Conservation (phyloP, 2,329 filamentous ascomycete species). For the Metarhizium anisopliae region DNA sequence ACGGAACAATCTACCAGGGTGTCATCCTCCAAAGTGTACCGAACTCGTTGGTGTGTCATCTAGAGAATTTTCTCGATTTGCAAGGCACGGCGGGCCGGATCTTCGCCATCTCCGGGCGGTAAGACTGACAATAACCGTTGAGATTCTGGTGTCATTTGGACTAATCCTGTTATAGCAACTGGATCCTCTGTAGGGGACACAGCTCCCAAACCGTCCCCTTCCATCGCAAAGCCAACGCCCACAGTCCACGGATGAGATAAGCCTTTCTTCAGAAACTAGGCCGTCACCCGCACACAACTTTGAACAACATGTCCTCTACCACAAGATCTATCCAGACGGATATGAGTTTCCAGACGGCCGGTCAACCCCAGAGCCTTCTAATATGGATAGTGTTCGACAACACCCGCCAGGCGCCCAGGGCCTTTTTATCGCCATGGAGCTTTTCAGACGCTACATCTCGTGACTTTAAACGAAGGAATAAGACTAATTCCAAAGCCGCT, state of each 20-base stretch:
- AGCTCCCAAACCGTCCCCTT: neutral
- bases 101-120: neutral
- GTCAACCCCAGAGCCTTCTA: neutral
- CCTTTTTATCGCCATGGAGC: neutral
- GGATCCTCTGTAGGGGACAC: neutral
- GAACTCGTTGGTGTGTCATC: neutral
- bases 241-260: neutral
- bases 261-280: neutral
- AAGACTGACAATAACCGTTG: neutral
- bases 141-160: neutral
- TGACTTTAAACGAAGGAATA: neutral
- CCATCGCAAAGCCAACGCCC: neutral
- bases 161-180: neutral
- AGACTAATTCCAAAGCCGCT: neutral
- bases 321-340: neutral
- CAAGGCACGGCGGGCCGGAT: neutral
- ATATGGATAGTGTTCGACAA: neutral
- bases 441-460: neutral
- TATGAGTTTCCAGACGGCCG: neutral
- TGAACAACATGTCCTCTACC: neutral
- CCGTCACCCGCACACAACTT: constrained; percentile 4
- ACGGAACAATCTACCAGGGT: neutral
- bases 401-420: neutral
- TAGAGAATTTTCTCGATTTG: neutral
- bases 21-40: neutral